Base-by-base conservation (phyloP, 805 yeast genomes). In the Saccharomyces jurei region DNA sequence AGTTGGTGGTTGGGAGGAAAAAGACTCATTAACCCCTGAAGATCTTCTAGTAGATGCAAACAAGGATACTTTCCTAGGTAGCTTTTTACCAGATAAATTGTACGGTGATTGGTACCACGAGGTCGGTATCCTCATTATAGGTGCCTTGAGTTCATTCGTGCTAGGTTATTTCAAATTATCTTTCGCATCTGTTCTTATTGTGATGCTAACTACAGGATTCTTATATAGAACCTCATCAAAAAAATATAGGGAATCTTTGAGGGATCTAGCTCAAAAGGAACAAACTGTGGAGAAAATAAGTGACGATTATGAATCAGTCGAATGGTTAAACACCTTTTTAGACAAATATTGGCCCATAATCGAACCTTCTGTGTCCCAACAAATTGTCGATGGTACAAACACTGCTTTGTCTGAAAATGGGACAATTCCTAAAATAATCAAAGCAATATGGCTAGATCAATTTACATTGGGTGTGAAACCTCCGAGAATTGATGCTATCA, bases 21-120 rank as follows among this genome's bases (percentile, higher is more conserved):
- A 79, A 41, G 90, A 86, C 65, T 72, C 74, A 1, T 72, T 87
- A 60, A 81, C 80, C 10, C 69, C 69, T 11, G 86, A 84, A 46
- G 95, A 88, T 64, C 87, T 83, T 63, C 73, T 82, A 53, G 78
- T 79, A 59, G 96, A 88, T 65, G 73, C 89, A 60, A 77, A 84
- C 22, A 77, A 81, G 17, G 82, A 89, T 17, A 87, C 97, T 0
- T 64, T 87, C 46, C 73, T 90, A 55, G 97, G 89, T 64, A 77
- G 81, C 55, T 81, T 84, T 63, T 72, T 92, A 52, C 92, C 94
- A 10, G 84, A 87, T 26, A 76, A 73, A 49, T 80, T 81, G n/a
- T 87, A 86, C 62, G 98, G 98, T 51, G 97, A 94, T 65, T 94
- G 98, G 98, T 94, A 84, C 68, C 97, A 92, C 69, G 84, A 85